Evolutionary conservation across 352 stramenopile genomes (phyloP), one percentile per base, ranked within the genome.

Genomic region (Globisporangium paroecandrum): DNA sequence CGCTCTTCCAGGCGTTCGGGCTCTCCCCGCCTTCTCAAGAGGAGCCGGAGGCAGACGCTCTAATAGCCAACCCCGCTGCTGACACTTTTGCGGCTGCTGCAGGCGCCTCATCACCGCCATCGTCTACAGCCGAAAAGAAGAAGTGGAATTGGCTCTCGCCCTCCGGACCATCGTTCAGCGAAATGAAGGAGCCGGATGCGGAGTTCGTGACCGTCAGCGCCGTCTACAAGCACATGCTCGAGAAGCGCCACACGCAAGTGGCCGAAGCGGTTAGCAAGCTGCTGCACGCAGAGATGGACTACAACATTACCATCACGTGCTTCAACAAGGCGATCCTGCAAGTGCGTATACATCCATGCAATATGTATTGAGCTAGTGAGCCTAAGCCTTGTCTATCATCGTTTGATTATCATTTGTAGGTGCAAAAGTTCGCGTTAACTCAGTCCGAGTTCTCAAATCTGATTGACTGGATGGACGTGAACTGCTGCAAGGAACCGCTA

Each of bases 1-100:
- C 61, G 47, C 61, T 66, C 61, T 51, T 59, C 15, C 54, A 58
- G 32, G 61, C 61, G 61, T 66, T 66, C 13, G 61, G 61, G 15
- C 61, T 66, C 32, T 38, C 38, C 10, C 36, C 36, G 3, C 3
- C 34, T 29, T 24, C 27, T 27, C 12, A 20, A 25, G 32, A 13
- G 5, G n/a, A 51, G 41, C 18, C 34, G 13, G n/a, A 43, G 36
- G 10, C 36, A 20, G 36, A 43, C 36, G 13, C 36, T 18, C 36
- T 43, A 0, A 12, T 43, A 43, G 36, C 12, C 12, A 43, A 4
- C 36, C 36, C 36, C 10, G 12, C 36, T 43, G 36, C 36, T 43
- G 12, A 43, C 15, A 18, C 36, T 12, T 12, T 43, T 43, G 36
- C 10, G 36, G 10, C 36, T 43, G 15, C 12, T 29, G 27, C 27